phyloP scores from a whole-genome alignment of 768 basidiomycete species.

The Pleurotus eryngii region DNA sequence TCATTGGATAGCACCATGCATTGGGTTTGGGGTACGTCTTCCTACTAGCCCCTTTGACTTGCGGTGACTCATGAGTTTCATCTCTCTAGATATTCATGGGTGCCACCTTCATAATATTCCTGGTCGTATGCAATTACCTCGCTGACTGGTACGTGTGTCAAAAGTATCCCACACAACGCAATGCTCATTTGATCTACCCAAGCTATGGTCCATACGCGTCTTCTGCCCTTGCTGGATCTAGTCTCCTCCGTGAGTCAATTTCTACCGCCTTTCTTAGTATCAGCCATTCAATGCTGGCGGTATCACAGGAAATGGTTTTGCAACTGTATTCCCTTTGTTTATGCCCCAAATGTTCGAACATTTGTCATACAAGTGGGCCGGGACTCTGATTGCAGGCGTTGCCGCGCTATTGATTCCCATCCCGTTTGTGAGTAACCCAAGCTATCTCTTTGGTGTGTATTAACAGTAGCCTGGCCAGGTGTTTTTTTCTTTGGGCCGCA shows the following conservation, averaged over 20 bases:
- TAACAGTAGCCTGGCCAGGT: slow-evolving; percentile 10
- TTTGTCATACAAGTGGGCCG: slow-evolving; percentile 55
- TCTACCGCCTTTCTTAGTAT: background rate
- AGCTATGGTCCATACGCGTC: slow-evolving; percentile 55
- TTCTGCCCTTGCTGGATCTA: slow-evolving; percentile 61
- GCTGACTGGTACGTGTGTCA: slow-evolving; percentile 47
- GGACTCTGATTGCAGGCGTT: slow-evolving; percentile 48
- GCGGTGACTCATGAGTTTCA: background rate
- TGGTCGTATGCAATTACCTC: slow-evolving; percentile 53
- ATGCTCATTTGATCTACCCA: background rate
- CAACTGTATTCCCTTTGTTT: slow-evolving; percentile 52
- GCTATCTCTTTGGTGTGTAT: background rate
- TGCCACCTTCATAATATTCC: slow-evolving; percentile 50
- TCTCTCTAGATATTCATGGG: slow-evolving; percentile 37
- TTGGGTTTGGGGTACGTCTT: slow-evolving; percentile 45
- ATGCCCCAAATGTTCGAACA: slow-evolving; percentile 49
- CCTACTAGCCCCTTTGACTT: background rate
- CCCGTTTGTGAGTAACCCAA: slow-evolving; percentile 35
- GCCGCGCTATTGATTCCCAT: slow-evolving; percentile 47
- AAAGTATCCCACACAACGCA: background rate
- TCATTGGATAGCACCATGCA: slow-evolving; percentile 58
- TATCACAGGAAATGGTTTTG: slow-evolving; percentile 40
- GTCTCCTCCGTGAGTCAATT: slow-evolving; percentile 41
- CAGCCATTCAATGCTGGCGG: background rate
- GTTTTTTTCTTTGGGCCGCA: slow-evolving; percentile 28